Base-by-base conservation (phyloP, 2,329 filamentous ascomycete species). In the Colletotrichum limetticola region DNA sequence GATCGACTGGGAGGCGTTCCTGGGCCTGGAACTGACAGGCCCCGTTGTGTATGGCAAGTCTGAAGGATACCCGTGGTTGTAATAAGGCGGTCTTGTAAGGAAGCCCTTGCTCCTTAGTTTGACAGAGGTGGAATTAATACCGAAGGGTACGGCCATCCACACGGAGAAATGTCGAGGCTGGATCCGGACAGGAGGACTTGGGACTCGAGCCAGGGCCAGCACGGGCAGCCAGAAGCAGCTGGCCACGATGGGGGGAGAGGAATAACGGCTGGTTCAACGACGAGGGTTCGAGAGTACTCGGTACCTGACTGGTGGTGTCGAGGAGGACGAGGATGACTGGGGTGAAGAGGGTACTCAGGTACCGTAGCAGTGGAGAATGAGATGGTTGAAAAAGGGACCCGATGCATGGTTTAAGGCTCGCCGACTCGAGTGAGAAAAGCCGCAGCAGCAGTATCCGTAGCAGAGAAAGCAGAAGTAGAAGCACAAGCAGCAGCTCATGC, bases 111-210 rank as follows among this genome's bases (percentile, higher is more conserved):
- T 79, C 79, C 79, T 80, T 79, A 79, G 81, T 83, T 82, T 81
- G 83, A 83, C 81, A 84, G 82, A 86, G 81, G 82, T 84, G 82
- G 83, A 82, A 84, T 85, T 82, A 85, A 84, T 85, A 85, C 83
- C 83, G 81, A 81, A 80, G 79, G 79, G 81, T 83, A 83, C 80
- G 78, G 78, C 79, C 78, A 79, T 80, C 80, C 79, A 82, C 79
- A 80, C 83, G 84, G 84, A 86, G 83, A 83, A 84, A 84, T 83
- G 81, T 82, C 83, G 81, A 84, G 81, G 82, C 81, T 83, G 83
- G 81, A 82, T 82, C 82, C 83, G 82, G 82, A 81, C 76, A 79
- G 60, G 68, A 64, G 78, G 80, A 37, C 19, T 28, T 32, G 30
- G 46, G 76, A 42, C 37, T 42, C 37, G 37, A 79, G 80, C 42